Base-by-base conservation (phyloP, 1,139 yeast species). In the Hanseniaspora gamundiae region DNA sequence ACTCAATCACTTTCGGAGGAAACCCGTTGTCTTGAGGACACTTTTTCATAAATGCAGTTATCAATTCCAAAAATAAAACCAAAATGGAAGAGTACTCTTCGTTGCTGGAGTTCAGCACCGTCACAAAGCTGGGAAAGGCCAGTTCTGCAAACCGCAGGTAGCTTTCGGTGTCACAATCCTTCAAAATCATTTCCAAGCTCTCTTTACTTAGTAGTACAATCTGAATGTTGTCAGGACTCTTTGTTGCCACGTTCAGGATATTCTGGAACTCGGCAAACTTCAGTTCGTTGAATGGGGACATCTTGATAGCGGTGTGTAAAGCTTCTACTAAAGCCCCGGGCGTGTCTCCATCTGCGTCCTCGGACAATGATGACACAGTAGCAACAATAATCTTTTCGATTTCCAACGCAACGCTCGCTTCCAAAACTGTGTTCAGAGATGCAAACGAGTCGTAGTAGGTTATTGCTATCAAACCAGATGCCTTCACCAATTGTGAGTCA, bases 271-370 rank as follows among this genome's bases (percentile, higher is more conserved):
- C 64, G 0, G 75, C 68, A 35, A 65, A 59, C 2, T 59, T 47
- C 5, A 70, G 66, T 45, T 65, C 62, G 9, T 73, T 3, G 39
- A 30, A 2, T 28, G 26, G 8, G 44, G 48, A 20, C 38, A 48
- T 61, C 46, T 71, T 64, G 47, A 82, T 68, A 2, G 80, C 73
- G 10, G 71, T 68, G 1, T 78, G 69, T 26, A 83, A 62, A 0
- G 82, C 74, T 57, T 87, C 95, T n/a, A 85, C 70, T 42, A 87
- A 62, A 40, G 82, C 70, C 0, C 91, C 76, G 26, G 85, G 78
- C 0, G 95, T 75, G 54, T 88, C 97, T 41, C 85, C 95, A 42
- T 78, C 84, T 1, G 94, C 75, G 1, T 76, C 81, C 1, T 70
- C 73, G 2, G 73, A 58, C n/a, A 87, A 60, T 2, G 71, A 59